These are phyloP conservation scores for Boechera retrofracta DNA, from an alignment of 345 rosid genomes.

Conservation along the genomic window DNA sequence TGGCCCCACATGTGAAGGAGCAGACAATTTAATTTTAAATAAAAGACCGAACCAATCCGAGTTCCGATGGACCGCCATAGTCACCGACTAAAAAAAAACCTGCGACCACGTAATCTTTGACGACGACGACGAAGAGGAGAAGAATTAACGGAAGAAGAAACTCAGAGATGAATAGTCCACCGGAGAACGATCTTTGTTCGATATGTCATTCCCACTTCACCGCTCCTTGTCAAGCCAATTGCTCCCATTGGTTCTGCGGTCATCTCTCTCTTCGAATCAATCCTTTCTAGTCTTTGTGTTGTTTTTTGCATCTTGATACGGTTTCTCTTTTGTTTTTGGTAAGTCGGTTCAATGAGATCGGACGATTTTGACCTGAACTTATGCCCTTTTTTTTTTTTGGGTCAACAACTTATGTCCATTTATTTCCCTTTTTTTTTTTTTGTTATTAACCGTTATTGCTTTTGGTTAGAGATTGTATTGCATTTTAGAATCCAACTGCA, in stretches of 20 bases:
- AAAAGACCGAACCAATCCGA: slow-evolving; percentile 7
- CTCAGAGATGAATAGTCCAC: slow-evolving; percentile 63
- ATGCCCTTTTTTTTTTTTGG: not conserved
- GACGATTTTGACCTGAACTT: not conserved
- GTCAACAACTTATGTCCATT: not conserved
- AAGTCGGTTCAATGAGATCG: not conserved
- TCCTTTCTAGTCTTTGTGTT: not conserved
- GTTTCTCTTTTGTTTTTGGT: not conserved
- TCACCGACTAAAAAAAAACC: slow-evolving; percentile 38
- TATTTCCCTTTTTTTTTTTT: too few relatives aligned
- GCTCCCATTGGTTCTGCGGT: slow-evolving; percentile 99
- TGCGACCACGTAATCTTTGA: slow-evolving; percentile 4
- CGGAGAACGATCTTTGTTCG: slow-evolving; percentile 73
- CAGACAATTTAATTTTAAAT: not conserved
- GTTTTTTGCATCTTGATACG: not conserved
- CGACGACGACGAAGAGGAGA: not conserved
- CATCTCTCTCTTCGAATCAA: not conserved
- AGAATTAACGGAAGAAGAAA: not conserved
- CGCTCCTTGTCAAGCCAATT: slow-evolving; percentile 88
- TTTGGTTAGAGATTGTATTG: slow-evolving; percentile 6
- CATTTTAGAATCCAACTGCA: slow-evolving; percentile 10
- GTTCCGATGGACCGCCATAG: slow-evolving; percentile 36
- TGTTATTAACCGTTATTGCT: not conserved
- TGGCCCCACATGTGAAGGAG: not conserved
- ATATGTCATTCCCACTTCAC: slow-evolving; percentile 74